Conservation (phyloP, 129 eudicot species). For the Chrysanthemum makinoi region DNA sequence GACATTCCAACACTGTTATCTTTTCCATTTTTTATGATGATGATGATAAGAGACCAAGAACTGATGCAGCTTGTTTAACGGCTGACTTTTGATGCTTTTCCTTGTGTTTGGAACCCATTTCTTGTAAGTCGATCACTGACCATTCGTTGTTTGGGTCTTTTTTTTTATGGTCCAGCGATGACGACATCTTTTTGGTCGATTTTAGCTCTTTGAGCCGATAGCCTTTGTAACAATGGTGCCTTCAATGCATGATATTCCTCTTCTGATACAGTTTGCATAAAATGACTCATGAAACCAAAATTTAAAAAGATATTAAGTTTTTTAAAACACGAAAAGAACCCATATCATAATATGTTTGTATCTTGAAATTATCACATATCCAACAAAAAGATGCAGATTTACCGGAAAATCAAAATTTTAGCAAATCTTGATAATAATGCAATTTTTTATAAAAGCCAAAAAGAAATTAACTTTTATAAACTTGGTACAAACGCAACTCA, state of each 20-base stretch:
- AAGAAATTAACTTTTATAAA: background rate
- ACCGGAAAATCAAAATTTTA: background rate
- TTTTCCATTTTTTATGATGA: conserved; percentile 37
- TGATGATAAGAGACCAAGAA: conserved; percentile 48
- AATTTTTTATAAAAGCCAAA: background rate
- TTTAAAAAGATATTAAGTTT: background rate
- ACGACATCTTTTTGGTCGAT: conserved; percentile 62
- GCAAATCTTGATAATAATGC: too few species aligned
- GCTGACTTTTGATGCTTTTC: conserved; percentile 51
- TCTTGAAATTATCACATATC: background rate
- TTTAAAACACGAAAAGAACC: conserved; percentile 3
- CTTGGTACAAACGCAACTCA: background rate
- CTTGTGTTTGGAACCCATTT: conserved; percentile 47
- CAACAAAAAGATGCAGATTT: background rate
- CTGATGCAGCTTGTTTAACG: conserved; percentile 55
- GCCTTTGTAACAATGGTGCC: conserved; percentile 76
- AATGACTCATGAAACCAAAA: conserved; percentile 55
- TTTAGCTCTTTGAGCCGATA: conserved; percentile 85
- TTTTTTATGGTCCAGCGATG: conserved; percentile 38
- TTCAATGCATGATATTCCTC: conserved; percentile 93
- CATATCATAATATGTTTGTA: background rate
- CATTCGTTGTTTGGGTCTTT: conserved; percentile 54
- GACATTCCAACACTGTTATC: conserved; percentile 32
- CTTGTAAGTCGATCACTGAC: conserved; percentile 81
- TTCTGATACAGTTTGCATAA: conserved; percentile 76